Base-by-base conservation (phyloP, 1,139 yeast species). In the Yamadazyma conglobata region DNA sequence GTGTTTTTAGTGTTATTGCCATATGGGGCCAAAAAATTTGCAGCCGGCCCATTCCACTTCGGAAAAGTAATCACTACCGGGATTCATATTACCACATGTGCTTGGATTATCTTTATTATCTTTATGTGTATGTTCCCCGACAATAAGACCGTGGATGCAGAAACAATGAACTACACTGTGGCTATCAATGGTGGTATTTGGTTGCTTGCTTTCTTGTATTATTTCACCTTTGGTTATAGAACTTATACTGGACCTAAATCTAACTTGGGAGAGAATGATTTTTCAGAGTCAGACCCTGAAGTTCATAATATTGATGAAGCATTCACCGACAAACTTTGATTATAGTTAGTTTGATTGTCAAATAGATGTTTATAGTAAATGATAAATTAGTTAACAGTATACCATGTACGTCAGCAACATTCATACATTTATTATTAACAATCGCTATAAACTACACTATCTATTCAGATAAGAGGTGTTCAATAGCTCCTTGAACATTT, bases 401-500 rank as follows among this genome's bases (percentile, higher is more conserved):
- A n/a, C n/a, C n/a, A n/a, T n/a, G n/a, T n/a, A n/a, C n/a, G n/a
- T n/a, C n/a, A n/a, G n/a, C n/a, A n/a, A n/a, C n/a, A n/a, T n/a
- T n/a, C n/a, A n/a, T n/a, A n/a, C n/a, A n/a, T n/a, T n/a, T n/a
- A n/a, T n/a, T n/a, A n/a, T n/a, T n/a, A n/a, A n/a, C n/a, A n/a
- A n/a, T n/a, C n/a, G n/a, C n/a, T n/a, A n/a, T n/a, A n/a, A n/a
- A n/a, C n/a, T n/a, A n/a, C n/a, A n/a, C n/a, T n/a, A n/a, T n/a
- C n/a, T n/a, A n/a, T n/a, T 15, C 25, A 8, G 25, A 23, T 38
- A 91, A 72, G 48, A 91, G 67, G 38, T 87, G 85, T 57, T 89
- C 96, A 34, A 91, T 72, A 10, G 98, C 98, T 24, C 97, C 97
- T 59, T 91, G 96, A 12, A 91, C 97, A 45, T 89, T 85, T 9